Evolutionary conservation across 2,329 filamentous ascomycete species (phyloP).

Genomic region (Curvularia eragrostidis): DNA sequence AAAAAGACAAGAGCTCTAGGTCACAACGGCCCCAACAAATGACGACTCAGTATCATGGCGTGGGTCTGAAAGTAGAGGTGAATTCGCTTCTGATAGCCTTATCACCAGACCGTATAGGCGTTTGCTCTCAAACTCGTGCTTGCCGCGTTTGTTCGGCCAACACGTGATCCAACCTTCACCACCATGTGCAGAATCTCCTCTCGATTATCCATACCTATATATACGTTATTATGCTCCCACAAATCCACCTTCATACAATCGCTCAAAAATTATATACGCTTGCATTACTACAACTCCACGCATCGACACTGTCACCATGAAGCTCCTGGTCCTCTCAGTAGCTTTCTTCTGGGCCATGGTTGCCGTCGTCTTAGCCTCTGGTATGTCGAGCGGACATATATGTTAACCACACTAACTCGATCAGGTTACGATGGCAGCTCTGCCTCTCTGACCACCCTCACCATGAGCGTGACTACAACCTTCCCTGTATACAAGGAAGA

Average conservation of each 20-base stretch:
- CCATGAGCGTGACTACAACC: background rate
- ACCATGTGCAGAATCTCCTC: background rate
- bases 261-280: too few species aligned
- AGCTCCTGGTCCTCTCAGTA: background rate
- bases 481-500: background rate
- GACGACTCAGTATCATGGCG: background rate
- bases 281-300: background rate
- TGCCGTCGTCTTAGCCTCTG: background rate
- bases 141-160: background rate
- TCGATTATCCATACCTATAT: background rate
- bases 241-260: background rate
- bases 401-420: background rate
- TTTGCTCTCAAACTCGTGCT: background rate
- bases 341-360: background rate
- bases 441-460: background rate
- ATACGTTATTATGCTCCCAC: too few species aligned
- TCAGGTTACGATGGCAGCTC: background rate
- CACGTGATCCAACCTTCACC: background rate
- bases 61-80: too few species aligned
- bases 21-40: too few species aligned
- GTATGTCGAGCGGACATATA: background rate
- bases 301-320: background rate
- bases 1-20: too few species aligned
- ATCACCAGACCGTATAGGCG: background rate
- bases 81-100: too few species aligned